phyloP scores from a whole-genome alignment of 345 rosid species.

The Microthlaspi erraticum region DNA sequence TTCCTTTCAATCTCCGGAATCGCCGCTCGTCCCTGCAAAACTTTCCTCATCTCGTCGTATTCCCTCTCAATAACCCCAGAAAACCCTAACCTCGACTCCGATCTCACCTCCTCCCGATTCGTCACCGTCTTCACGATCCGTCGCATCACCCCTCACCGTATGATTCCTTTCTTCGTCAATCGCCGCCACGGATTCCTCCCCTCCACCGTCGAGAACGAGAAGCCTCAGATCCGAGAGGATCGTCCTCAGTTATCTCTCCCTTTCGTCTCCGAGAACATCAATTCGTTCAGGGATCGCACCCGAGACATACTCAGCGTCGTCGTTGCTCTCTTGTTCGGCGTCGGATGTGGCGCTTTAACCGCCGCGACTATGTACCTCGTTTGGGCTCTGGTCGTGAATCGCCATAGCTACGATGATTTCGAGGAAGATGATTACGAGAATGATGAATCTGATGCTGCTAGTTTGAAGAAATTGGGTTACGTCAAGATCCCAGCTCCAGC shows the following conservation, averaged over 20 bases:
- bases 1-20: constrained; percentile 45
- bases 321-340: constrained; percentile 82
- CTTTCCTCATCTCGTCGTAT: constrained; percentile 69
- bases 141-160: constrained; percentile 43
- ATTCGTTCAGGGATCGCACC: constrained; percentile 76
- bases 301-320: constrained; percentile 91
- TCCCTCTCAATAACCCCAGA: constrained; percentile 67
- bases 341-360: constrained; percentile 94
- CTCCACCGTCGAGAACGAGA: constrained; percentile 25
- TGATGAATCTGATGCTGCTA: constrained; percentile 50
- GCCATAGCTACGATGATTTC: constrained; percentile 41
- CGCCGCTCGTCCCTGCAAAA: constrained; percentile 58
- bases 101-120: constrained; percentile 52
- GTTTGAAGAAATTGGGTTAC: constrained; percentile 82
- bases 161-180: constrained; percentile 34
- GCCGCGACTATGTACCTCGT: constrained; percentile 87
- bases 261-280: constrained; percentile 51
- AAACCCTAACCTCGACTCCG: constrained; percentile 51
- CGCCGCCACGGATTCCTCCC: constrained; percentile 44
- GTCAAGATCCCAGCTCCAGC: constrained; percentile 61
- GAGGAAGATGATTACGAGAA: constrained; percentile 48
- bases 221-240: constrained; percentile 30
- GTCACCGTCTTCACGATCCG: constrained; percentile 69
- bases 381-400: constrained; percentile 73
- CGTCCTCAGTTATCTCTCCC: constrained; percentile 38